Evolutionary conservation across 1,284 basidiomycete species (phyloP).

Genomic region (Trichosporon sp.): DNA sequence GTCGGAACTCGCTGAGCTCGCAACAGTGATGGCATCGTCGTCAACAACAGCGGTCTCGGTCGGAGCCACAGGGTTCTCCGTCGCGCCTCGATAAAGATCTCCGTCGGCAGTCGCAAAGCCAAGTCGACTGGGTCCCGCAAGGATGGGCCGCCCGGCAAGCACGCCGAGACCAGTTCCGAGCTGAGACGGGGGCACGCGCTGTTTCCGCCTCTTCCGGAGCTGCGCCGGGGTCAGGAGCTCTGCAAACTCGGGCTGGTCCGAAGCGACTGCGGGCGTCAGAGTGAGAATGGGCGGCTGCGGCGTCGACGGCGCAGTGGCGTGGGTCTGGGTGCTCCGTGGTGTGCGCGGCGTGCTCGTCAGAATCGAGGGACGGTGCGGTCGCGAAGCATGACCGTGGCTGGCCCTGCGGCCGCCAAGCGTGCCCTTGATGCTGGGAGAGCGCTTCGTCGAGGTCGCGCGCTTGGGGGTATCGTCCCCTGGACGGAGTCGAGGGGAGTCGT

Average conservation of each 20-base stretch:
- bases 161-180: conserved; percentile 1
- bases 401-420: neutral
- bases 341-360: neutral
- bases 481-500: neutral
- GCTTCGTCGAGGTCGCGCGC: neutral
- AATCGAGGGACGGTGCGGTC: neutral
- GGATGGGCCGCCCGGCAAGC: conserved; percentile 10
- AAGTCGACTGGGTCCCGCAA: conserved; percentile 30
- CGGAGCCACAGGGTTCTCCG: conserved; percentile 26
- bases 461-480: neutral
- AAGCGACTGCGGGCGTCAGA: conserved; percentile 6
- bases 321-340: neutral
- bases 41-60: conserved; percentile 13
- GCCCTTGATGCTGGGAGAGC: neutral
- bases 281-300: conserved; percentile 12
- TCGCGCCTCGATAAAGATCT: conserved; percentile 44
- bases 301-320: conserved; percentile 2
- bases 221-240: conserved; percentile 41
- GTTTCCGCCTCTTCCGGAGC: conserved; percentile 24
- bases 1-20: conserved; percentile 26
- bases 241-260: conserved; percentile 37
- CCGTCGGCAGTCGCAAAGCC: conserved; percentile 43
- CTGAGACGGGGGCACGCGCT: neutral
- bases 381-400: neutral
- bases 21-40: conserved; percentile 36